phyloP scores from a whole-genome alignment of 371 early-diverging fungal species.

The Aphelidium insulamus region DNA sequence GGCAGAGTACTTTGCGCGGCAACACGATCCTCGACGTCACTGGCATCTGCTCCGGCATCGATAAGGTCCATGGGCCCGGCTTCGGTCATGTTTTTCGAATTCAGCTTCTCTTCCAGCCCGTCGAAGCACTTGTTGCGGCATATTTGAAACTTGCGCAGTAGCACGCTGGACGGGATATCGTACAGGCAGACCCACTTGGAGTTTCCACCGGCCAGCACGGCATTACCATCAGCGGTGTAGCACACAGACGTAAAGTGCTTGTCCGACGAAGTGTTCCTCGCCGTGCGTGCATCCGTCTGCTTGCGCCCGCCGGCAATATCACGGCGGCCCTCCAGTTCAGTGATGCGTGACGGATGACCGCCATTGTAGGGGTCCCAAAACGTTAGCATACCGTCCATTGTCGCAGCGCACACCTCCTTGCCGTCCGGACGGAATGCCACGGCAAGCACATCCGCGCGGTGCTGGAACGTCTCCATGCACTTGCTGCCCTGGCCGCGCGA shows the following conservation, averaged over 20 bases:
- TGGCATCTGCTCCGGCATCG: conserved; percentile 41
- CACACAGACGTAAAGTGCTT: conserved; percentile 76
- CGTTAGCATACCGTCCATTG: conserved; percentile 74
- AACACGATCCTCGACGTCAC: conserved; percentile 60
- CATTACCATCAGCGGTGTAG: conserved; percentile 82
- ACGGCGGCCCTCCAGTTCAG: conserved; percentile 67
- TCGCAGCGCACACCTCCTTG: conserved; percentile 57
- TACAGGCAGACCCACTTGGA: conserved; percentile 89
- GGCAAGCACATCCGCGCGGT: conserved; percentile 65
- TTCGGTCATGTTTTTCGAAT: conserved; percentile 78
- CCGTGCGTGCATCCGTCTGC: conserved; percentile 42
- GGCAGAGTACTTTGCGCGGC: conserved; percentile 46
- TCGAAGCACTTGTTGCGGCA: conserved; percentile 78
- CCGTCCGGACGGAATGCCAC: conserved; percentile 80
- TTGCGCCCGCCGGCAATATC: conserved; percentile 82
- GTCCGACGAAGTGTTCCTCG: conserved; percentile 58
- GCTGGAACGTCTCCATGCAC: conserved; percentile 49
- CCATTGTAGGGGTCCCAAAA: conserved; percentile 55
- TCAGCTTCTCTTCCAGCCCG: conserved; percentile 68
- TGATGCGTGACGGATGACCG: too few species aligned
- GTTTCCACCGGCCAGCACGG: conserved; percentile 78
- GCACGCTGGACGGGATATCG: conserved; percentile 41
- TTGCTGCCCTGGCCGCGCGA: conserved; percentile 35
- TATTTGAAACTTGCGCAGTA: conserved; percentile 74
- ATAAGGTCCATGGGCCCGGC: conserved; percentile 68